A percentile compares a stretch with the other conserved stretches of the same genome.
These are phyloP conservation scores for Sugiyamaella americana DNA, from an alignment of 805 yeast species.

Conservation along the genomic window DNA sequence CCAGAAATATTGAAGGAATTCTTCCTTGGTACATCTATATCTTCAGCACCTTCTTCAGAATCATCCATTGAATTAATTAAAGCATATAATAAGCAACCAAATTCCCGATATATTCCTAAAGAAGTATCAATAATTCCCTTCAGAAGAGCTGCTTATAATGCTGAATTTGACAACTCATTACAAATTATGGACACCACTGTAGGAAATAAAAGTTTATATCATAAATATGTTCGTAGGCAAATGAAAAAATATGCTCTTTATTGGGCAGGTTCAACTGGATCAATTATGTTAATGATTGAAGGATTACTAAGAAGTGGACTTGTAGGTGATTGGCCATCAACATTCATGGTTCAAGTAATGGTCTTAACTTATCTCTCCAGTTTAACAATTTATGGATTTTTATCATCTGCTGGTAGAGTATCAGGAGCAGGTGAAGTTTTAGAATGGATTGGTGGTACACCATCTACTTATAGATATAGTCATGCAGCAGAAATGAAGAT, in stretches of 20 bases:
- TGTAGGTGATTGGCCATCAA: constrained; percentile 34
- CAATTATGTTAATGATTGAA: constrained; percentile 43
- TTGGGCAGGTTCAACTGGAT: constrained; percentile 30
- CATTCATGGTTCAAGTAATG: constrained; percentile 40
- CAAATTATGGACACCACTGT: constrained; percentile 55
- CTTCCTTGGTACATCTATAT: constrained; percentile 14
- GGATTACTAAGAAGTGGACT: constrained; percentile 38
- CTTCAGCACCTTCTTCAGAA: constrained; percentile 22
- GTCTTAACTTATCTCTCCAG: constrained; percentile 44
- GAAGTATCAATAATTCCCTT: constrained; percentile 53
- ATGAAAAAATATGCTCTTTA: constrained; percentile 33
- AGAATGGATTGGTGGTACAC: constrained; percentile 60
- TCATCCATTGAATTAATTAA: constrained; percentile 16
- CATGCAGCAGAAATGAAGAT: constrained; percentile 65
- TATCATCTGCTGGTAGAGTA: constrained; percentile 44
- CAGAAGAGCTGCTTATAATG: constrained; percentile 51
- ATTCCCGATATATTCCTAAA: constrained; percentile 13
- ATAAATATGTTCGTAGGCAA: constrained; percentile 31
- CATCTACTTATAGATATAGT: constrained; percentile 55
- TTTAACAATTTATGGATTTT: constrained; percentile 41
- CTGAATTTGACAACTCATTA: constrained; percentile 51
- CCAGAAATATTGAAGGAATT: constrained; percentile 21
- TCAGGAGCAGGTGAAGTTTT: constrained; percentile 50
- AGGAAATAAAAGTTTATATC: constrained; percentile 46
- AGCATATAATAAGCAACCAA: constrained; percentile 16